Conservation (phyloP, 306 rosid genomes). For the Sicyos baderoa region DNA sequence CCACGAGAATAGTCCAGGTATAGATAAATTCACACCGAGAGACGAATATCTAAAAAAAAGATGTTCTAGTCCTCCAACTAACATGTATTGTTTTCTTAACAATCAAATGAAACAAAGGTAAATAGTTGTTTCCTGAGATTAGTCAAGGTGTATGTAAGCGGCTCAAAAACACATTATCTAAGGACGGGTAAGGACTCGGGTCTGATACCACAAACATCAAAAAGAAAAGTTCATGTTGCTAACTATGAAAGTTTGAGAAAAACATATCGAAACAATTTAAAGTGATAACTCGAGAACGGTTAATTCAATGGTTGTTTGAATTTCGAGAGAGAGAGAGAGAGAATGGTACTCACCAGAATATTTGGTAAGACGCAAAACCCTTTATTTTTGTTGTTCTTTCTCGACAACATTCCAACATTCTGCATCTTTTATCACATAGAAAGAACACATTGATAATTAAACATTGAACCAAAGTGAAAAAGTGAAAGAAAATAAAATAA, state of each 20-base stretch:
- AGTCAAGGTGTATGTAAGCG: too few relatives aligned
- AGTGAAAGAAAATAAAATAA: slow-evolving; percentile 13
- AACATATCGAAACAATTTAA: not conserved
- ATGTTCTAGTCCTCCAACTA: too few relatives aligned
- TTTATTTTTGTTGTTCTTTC: slow-evolving; percentile 15
- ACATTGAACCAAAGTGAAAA: slow-evolving; percentile 20
- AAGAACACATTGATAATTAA: slow-evolving; percentile 21
- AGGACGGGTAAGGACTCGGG: too few relatives aligned
- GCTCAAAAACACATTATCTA: too few relatives aligned
- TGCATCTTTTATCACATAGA: slow-evolving; percentile 16
- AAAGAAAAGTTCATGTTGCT: not conserved
- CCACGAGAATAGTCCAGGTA: too few relatives aligned
- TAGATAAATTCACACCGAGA: too few relatives aligned
- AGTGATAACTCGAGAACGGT: not conserved
- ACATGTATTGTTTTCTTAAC: not conserved
- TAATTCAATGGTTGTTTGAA: not conserved
- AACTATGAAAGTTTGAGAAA: not conserved
- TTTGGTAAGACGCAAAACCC: slow-evolving; percentile 38
- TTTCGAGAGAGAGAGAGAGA: not conserved
- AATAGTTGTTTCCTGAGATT: too few relatives aligned
- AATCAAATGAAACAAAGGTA: not conserved
- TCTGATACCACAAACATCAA: not conserved
- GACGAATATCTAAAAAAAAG: too few relatives aligned
- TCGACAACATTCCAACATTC: slow-evolving; percentile 22
- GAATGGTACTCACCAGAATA: slow-evolving; percentile 34